phyloP scores from a whole-genome alignment of 2,329 filamentous ascomycete species.

The Pseudogymnoascus sp. region DNA sequence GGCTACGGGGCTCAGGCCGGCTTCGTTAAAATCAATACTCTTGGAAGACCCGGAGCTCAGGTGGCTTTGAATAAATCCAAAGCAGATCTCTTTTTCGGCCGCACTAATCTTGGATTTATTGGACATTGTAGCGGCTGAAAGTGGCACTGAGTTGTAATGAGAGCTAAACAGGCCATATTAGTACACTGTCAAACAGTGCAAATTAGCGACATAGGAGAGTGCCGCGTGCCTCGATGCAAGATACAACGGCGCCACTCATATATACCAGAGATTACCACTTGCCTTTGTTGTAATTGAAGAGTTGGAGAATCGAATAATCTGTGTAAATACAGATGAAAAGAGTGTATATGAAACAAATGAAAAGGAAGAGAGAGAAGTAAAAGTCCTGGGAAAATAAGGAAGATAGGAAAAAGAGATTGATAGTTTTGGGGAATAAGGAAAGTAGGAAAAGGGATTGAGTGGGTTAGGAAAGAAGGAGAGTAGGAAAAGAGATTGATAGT shows the following conservation, averaged over 20 bases:
- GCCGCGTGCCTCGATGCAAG: neutral
- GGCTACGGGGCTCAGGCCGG: neutral
- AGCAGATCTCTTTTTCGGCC: conserved; percentile 3
- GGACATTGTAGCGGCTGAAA: neutral
- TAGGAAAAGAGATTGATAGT: neutral
- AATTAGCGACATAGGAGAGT: neutral
- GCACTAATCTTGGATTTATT: conserved; percentile 1
- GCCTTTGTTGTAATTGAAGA: neutral
- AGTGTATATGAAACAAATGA: neutral
- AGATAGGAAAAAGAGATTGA: neutral
- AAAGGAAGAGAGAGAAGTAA: neutral
- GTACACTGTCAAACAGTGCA: neutral
- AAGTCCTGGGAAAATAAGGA: neutral
- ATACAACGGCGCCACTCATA: neutral
- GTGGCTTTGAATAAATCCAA: conserved; percentile 2
- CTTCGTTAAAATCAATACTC: neutral
- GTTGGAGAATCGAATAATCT: neutral
- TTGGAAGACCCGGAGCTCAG: neutral
- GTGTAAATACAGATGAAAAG: neutral
- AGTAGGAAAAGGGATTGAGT: neutral
- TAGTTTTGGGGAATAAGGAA: neutral
- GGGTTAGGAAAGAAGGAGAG: neutral
- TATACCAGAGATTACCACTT: neutral
- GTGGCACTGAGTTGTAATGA: neutral
- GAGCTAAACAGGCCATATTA: neutral